Base-by-base conservation (phyloP, 2,329 filamentous ascomycete species). In the Fusarium begoniae region DNA sequence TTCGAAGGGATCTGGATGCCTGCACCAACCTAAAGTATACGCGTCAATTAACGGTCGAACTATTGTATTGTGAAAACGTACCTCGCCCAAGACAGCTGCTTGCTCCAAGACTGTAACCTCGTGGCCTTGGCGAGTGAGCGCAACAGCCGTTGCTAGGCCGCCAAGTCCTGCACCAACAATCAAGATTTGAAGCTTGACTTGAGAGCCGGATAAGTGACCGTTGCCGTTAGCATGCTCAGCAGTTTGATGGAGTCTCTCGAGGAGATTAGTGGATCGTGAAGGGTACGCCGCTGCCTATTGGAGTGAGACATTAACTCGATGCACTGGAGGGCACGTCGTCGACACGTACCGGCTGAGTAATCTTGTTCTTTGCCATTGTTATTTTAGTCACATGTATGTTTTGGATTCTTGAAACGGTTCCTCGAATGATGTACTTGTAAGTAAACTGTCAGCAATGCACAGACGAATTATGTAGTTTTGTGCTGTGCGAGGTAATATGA, bases 41-140 rank as follows among this genome's bases (percentile, higher is more conserved):
- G 4, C 2, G 10, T 55, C 28, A 54, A 3, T 3, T 0, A 12
- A 3, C 0, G 2, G 14, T 12, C 8, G 1, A 3, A 0, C 1
- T 8, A 3, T 38, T 5, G 1, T 6, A 10, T 22, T 6, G 0
- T 8, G 3, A 4, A 12, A 4, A 40, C 40, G 2, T 41, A 64
- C 63, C 41, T 66, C 63, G 0, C 50, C 50, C 13, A 66, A 22
- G 12, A 12, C 26, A 3, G 43, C 41, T 14, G 63, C 61, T 1
- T 66, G 63, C 12, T 66, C 63, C 6, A 66, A 22, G 2, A 66
- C 50, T 0, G 26, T 30, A 0, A 66, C 61, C 2, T 58, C 5
- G 26, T 66, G 50, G 1, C 61, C 63, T 38, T 41, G 30, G 3
- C 50, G 63, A 1, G 63, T 43, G 1, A 66, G 63, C 2, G 63